These are phyloP conservation scores for Neocucurbitaria cava DNA, from an alignment of 2,329 filamentous ascomycete genomes.

Conservation along the genomic window DNA sequence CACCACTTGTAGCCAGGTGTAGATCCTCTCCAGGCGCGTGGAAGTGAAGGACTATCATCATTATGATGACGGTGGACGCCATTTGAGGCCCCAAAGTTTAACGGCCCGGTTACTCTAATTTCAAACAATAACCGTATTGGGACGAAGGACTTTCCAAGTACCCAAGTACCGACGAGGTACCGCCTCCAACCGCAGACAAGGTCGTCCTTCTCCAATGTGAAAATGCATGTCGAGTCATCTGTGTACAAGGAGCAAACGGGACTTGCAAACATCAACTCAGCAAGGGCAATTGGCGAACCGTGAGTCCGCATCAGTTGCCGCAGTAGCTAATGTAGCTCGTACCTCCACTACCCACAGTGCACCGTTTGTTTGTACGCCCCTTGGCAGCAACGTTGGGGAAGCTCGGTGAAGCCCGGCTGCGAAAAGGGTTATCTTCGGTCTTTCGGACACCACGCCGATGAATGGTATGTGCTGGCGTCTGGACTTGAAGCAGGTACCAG, in stretches of 20 bases:
- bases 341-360: slow-evolving; percentile 2
- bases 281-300: slow-evolving; percentile 7
- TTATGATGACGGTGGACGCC: not conserved
- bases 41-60: not conserved
- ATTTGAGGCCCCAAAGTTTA: not conserved
- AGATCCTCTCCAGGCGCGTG: not conserved
- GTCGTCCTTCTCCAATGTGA: not conserved
- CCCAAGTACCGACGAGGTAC: not conserved
- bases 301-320: not conserved
- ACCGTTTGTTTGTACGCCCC: slow-evolving; percentile 1
- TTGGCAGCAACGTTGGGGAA: slow-evolving; percentile 1
- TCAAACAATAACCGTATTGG: not conserved
- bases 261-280: slow-evolving; percentile 4
- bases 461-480: slow-evolving; percentile 1
- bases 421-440: not conserved
- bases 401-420: slow-evolving; percentile 1
- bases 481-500: slow-evolving; percentile 10
- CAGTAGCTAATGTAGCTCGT: slow-evolving; percentile 1
- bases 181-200: not conserved
- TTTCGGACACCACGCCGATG: not conserved
- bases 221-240: not conserved
- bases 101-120: not conserved
- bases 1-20: not conserved
- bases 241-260: not conserved
- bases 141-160: not conserved